Evolutionary conservation across 208 protist species (phyloP), one percentile per base, ranked within the genome.

Genomic region (Leishmania gerbilli): DNA sequence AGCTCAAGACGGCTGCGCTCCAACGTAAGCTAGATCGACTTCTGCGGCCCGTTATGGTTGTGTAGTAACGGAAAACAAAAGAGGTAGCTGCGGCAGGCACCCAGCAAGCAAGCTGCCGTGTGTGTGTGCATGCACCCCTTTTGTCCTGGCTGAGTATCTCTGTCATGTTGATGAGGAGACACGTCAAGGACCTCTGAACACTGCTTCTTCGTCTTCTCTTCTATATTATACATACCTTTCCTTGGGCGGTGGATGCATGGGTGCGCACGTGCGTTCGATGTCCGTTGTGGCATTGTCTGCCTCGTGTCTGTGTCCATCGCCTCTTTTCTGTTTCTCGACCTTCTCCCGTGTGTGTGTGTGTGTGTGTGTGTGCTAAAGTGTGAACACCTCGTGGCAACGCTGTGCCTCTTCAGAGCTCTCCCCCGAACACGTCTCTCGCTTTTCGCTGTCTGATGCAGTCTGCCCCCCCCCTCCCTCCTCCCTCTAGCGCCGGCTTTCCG

Each of bases 1-100:
- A 98, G 79, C 82, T 98, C 56, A 93, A 93, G 74, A 93, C 95
- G 21, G 89, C 91, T 7, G 83, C 89, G 0, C 76, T 98, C 76
- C 93, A 96, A 79, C 84, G 87, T 19, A 84, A 71, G 58, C 84
- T 98, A 1, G 91, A 96, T 74, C n/a, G 58, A 0, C 68, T 92
- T 19, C 80, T 97, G 69, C 89, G 90, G 27, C 88, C 90, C 37
- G 87, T 93, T 7, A 85, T 95, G 79, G 77, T 77, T 3, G 74
- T 84, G 62, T 87, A 82, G 56, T 49, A 31, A 7, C 45, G 0
- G 45, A 11, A 19, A 37, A 51, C 1, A 4, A 55, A 74, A 55
- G 45, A n/a, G 9, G 42, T 31, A 21, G 11, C 45, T 53, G 69
- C 27, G 21, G 24, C 15, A 13, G 11, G 31, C 40, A 37, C 40